Evolutionary conservation across 768 basidiomycete species (phyloP), one percentile per base, ranked within the genome.

Genomic region (Tephrocybe rancida): DNA sequence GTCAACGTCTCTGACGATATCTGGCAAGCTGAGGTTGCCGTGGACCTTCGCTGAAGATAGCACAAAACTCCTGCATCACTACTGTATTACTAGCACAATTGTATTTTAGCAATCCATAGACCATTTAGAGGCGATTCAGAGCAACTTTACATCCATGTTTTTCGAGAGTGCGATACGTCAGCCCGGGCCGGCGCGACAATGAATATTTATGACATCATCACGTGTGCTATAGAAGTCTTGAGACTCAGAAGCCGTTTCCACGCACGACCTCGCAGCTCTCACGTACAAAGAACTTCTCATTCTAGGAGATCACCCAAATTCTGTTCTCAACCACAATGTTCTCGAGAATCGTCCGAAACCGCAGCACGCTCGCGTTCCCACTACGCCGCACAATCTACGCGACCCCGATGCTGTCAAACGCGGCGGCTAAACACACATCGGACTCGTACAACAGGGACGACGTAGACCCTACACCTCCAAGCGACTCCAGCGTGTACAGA

Each of bases 391-490:
- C 39, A 32, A 0, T 54, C 22, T 47, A 54, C 24, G 39, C 46
- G 19, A 51, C 55, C 18, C 19, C 52, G 14, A 27, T 48, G 18
- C 29, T 54, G 10, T 27, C 11, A 6, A 48, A 25, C 18, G 43
- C 55, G 39, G 21, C 49, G 10, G 27, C 43, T 1, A 51, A 45
- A 8, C 67, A 81, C 58, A 69, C 67, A 1, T 54, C 66, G 6
- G 80, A 81, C 46, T 70, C 70, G 10, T 82, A 82, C 65, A 68
- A 67, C 41, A 79, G 81, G 55, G 80, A 83, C 30, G 80, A 83
- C 22, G 63, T 71, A 29, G 81, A 83, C 61, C 64, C 71, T 19
- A 72, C 73, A 1, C 75, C 78, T 3, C 73, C 78, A 1, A 51
- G 64, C 1, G 72, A 77, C 44, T 53, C 71, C n/a, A 70, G 63